Base-by-base conservation (phyloP, 306 rosid species). In the Astragalus glycyphyllos region DNA sequence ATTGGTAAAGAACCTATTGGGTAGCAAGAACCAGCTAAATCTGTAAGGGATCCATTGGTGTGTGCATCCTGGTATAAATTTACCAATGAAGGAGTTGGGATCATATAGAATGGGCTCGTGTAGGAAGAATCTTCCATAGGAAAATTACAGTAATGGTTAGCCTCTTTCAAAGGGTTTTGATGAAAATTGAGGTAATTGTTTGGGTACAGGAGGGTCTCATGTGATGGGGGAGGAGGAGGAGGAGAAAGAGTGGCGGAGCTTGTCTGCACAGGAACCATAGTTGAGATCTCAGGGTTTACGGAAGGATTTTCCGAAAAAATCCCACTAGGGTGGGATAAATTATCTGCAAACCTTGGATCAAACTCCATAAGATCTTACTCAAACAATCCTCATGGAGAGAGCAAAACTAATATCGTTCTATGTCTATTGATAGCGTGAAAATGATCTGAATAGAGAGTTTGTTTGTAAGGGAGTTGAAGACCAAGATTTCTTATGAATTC, bases 321-420 rank as follows among this genome's bases (percentile, higher is more conserved):
- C 63, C 20, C 41, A 31, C 77, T 71, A 68, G 55, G 68, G 15
- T 15, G 69, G 38, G 84, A 60, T 6, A 54, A 62, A 11, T 60
- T 63, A 4, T 46, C 69, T 9, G 41, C 44, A 34, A 58, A 63
- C 63, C 17, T 73, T 16, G 64, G 72, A 48, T 73, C 56, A 7
- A 82, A 74, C n/a, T 80, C 87, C 89, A 88, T 88, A 80, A 67
- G 71, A 40, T 5, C 44, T 40, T 9, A 11, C 54, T 68, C 10
- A 40, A 64, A 34, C 3, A 83, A 74, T 48, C 10, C 47, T 4
- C 15, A 4, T 82, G 62, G 47, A 66, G 58, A 14, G 69, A 64
- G 81, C 60, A 45, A 23, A 70, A 49, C 7, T 41, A 32, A 56
- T 29, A 8, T 32, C 46, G n/a, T 13, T 40, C 11, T 5, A 11